Evolutionary conservation across 1,284 basidiomycete genomes (phyloP), one percentile per base, ranked within the genome.

Genomic region (Boletus calvinii): DNA sequence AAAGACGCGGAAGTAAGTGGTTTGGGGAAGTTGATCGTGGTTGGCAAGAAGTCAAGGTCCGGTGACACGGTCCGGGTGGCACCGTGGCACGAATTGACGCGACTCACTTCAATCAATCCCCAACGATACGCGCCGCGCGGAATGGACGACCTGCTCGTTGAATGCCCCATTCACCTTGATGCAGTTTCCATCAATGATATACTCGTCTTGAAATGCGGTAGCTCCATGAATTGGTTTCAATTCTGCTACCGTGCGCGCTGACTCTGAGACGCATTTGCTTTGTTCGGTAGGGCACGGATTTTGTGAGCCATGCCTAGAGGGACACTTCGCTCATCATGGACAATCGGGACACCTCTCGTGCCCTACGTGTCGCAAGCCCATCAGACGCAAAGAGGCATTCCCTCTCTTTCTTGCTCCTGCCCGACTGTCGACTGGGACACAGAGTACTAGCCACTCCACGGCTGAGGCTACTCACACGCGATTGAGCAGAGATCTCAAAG

Each of bases 161-260:
- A 70, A 32, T 67, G 65, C 20, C 67, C 68, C 11, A 67, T 67
- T 20, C 65, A 67, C 38, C 64, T 67, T 3, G 65, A 66, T 7
- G 54, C 58, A 0, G 67, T 67, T 6, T 48, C 58, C 37, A 60
- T 69, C 45, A 59, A 57, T n/a, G 59, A 69, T 3, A 53, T 67
- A 37, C 55, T 63, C 43, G 56, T 64, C 10, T 65, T 71, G 52
- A 69, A 49, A 59, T 67, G 65, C 47, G 65, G 65, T 67, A 64
- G 38, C 44, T 57, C 54, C 38, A 20, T 31, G 20, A 47, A 50
- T 47, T 46, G 13, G n/a, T 37, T 43, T 55, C 15, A 31, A 20
- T 46, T 32, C 40, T 24, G n/a, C 35, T 45, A 52, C 17, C 17
- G n/a, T 48, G 46, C 10, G 45, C 22, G 39, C 56, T 67, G 37